Percentiles rank a stretch among this genome's conserved stretches.
Conservation (phyloP, 345 rosid species). For the Aurinia saxatilis region DNA sequence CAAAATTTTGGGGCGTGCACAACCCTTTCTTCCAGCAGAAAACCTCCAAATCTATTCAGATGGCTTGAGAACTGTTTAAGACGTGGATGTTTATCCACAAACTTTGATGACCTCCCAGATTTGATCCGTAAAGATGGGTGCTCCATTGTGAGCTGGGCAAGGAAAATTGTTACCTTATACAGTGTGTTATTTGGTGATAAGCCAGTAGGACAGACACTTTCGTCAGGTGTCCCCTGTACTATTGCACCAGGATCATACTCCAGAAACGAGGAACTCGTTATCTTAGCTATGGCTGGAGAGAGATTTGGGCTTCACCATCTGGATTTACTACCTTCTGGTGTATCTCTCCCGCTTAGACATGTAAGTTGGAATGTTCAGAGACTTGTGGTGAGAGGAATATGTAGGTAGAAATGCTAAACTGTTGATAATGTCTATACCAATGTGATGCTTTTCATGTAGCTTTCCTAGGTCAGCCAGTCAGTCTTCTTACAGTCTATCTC, state of each 20-base stretch:
- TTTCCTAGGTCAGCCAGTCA: neutral
- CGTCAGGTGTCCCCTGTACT: constrained; percentile 76
- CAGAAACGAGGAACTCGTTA: constrained; percentile 65
- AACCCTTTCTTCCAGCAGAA: constrained; percentile 35
- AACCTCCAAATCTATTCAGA: constrained; percentile 74
- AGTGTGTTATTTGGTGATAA: constrained; percentile 74
- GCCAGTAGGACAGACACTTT: constrained; percentile 49
- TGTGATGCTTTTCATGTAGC: constrained; percentile 9
- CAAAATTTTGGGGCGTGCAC: constrained; percentile 30
- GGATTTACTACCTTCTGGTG: constrained; percentile 79
- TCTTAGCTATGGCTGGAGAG: constrained; percentile 96
- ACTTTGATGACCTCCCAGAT: constrained; percentile 60
- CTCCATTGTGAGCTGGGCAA: constrained; percentile 66
- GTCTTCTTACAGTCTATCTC: neutral
- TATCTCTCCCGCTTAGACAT: constrained; percentile 92
- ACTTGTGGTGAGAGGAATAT: no score
- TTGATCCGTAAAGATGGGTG: constrained; percentile 60
- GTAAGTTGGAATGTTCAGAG: constrained; percentile 54
- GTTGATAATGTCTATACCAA: neutral
- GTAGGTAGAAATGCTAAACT: no score
- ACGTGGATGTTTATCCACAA: constrained; percentile 50
- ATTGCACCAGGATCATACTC: constrained; percentile 69
- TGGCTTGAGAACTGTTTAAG: constrained; percentile 85
- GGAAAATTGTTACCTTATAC: constrained; percentile 81
- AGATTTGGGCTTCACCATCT: constrained; percentile 86